These are phyloP conservation scores for Carex arenaria DNA, from an alignment of 202 grass and related monocot genomes.

Conservation along the genomic window DNA sequence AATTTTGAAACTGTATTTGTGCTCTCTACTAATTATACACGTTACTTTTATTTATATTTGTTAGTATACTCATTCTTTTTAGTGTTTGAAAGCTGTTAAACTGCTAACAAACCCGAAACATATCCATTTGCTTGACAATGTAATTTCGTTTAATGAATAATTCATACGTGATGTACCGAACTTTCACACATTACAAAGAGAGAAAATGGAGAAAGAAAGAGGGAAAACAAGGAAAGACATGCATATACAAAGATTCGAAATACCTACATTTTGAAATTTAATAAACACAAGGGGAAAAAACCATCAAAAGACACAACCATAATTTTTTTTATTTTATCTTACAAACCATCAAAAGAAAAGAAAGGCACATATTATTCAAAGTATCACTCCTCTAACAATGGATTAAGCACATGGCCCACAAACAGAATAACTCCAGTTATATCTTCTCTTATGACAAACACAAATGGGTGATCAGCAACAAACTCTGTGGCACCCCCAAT, in stretches of 20 bases:
- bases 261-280: neutral
- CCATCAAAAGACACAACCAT: neutral
- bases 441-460: slow-evolving; percentile 72
- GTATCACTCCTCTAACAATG: slow-evolving; percentile 15
- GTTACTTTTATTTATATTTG: too few relatives aligned
- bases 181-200: too few relatives aligned
- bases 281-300: neutral
- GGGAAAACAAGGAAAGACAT: neutral
- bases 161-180: too few relatives aligned
- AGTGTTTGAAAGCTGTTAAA: too few relatives aligned
- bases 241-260: neutral
- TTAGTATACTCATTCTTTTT: too few relatives aligned
- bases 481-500: slow-evolving; percentile 35
- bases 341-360: slow-evolving; percentile 2
- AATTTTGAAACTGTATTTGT: too few relatives aligned
- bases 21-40: too few relatives aligned
- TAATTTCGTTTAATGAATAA: too few relatives aligned
- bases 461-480: slow-evolving; percentile 71
- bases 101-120: too few relatives aligned
- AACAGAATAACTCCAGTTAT: slow-evolving; percentile 59
- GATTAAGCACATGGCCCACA: slow-evolving; percentile 66
- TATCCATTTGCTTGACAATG: too few relatives aligned
- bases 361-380: neutral
- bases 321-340: slow-evolving; percentile 16
- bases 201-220: neutral